A percentile compares a stretch with the other conserved stretches of the same genome.
phyloP scores from a whole-genome alignment of 352 stramenopile species.

The Lagenidium giganteum region DNA sequence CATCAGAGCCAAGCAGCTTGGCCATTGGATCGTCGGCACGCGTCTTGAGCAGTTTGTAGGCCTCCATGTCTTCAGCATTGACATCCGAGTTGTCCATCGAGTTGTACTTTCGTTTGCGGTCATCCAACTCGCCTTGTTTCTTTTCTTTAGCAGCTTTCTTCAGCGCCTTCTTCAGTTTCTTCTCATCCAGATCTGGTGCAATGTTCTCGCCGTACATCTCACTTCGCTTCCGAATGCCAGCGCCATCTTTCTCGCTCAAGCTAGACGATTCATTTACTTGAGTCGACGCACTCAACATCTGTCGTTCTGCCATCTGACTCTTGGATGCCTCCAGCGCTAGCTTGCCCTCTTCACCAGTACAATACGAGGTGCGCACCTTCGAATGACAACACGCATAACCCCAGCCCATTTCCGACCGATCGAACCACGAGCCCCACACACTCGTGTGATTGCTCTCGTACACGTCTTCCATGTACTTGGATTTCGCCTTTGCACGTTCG shows the following conservation, averaged over 20 bases:
- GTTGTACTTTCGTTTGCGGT: slow-evolving; percentile 95
- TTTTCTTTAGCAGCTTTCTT: slow-evolving; percentile 73
- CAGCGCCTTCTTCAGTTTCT: slow-evolving; percentile 84
- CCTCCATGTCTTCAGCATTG: slow-evolving; percentile 95
- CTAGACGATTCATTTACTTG: slow-evolving; percentile 14
- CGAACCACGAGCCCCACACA: slow-evolving; percentile 99
- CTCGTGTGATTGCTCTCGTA: slow-evolving; percentile 94
- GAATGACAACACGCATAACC: slow-evolving; percentile 98
- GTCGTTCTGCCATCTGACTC: slow-evolving; percentile 32
- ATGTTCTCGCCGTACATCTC: slow-evolving; percentile 91
- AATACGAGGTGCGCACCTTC: slow-evolving; percentile 93
- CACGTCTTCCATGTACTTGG: slow-evolving; percentile 98
- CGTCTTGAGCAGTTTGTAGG: slow-evolving; percentile 90
- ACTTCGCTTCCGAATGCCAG: slow-evolving; percentile 54
- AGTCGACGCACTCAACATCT: too few relatives aligned
- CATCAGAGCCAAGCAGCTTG: slow-evolving; percentile 71
- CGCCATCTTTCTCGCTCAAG: slow-evolving; percentile 13
- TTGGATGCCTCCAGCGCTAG: slow-evolving; percentile 82
- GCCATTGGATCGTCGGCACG: slow-evolving; percentile 91
- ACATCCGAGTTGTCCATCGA: slow-evolving; percentile 89
- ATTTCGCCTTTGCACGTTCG: slow-evolving; percentile 78
- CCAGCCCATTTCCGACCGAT: slow-evolving; percentile 92
- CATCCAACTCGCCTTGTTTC: slow-evolving; percentile 39
- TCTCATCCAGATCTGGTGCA: slow-evolving; percentile 60
- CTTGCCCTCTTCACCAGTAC: slow-evolving; percentile 92